Percentiles rank a stretch among this genome's conserved stretches.
These are phyloP conservation scores for Grosmannia clavigera DNA, from an alignment of 2,329 filamentous ascomycete species.

Conservation along the genomic window DNA sequence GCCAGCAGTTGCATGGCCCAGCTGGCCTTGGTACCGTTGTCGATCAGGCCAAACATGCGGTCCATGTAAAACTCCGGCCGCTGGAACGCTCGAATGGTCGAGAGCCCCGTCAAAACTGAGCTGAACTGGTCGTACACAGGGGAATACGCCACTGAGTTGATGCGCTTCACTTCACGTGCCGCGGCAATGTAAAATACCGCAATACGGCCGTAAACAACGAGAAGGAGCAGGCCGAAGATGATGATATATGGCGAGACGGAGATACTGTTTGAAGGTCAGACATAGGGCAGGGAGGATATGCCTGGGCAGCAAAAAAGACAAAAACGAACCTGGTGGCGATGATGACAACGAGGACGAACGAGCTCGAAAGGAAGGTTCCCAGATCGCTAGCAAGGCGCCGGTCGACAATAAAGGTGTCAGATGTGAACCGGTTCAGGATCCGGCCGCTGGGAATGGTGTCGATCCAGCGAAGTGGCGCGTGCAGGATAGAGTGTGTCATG, in stretches of 20 bases:
- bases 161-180: constrained; percentile 27
- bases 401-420: constrained; percentile 27
- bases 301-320: background rate
- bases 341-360: constrained; percentile 22
- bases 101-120: constrained; percentile 26
- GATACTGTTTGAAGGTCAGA: constrained; percentile 10
- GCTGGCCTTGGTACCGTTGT: constrained; percentile 19
- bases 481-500: constrained; percentile 24
- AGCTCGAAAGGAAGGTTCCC: constrained; percentile 17
- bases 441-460: constrained; percentile 28
- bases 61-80: constrained; percentile 24
- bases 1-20: constrained; percentile 21
- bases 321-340: constrained; percentile 20
- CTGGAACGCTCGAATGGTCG: constrained; percentile 28
- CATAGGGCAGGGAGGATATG: background rate
- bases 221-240: constrained; percentile 22
- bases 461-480: constrained; percentile 26
- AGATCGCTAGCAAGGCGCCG: constrained; percentile 19
- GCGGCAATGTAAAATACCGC: constrained; percentile 24
- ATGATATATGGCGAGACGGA: constrained; percentile 23
- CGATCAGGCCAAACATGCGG: constrained; percentile 21
- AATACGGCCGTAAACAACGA: constrained; percentile 21
- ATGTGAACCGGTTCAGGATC: constrained; percentile 30
- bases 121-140: constrained; percentile 30
- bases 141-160: constrained; percentile 27